These are phyloP conservation scores for Papilionanthe hybrid DNA, from an alignment of 116 monocot species.

Conservation along the genomic window DNA sequence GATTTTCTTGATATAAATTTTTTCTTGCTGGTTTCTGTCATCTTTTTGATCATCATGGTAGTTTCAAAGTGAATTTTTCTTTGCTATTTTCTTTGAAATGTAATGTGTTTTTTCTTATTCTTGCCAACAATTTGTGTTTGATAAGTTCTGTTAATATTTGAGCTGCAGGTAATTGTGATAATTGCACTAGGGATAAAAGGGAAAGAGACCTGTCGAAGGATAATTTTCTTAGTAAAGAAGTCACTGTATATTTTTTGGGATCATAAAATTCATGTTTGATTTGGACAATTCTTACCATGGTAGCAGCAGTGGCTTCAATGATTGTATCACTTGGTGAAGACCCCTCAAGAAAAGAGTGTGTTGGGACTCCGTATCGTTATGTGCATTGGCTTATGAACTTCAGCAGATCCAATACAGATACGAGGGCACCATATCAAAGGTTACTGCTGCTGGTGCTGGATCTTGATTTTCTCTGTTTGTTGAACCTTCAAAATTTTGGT, in stretches of 20 bases:
- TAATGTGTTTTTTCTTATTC: not conserved
- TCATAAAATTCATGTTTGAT: too few species aligned
- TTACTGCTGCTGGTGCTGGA: too few species aligned
- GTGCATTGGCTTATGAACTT: conserved; percentile 89
- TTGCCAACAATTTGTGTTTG: not conserved
- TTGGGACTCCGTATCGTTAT: conserved; percentile 68
- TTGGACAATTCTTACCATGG: too few species aligned
- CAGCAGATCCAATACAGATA: conserved; percentile 48
- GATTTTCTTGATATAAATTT: not conserved
- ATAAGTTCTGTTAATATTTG: conserved; percentile 6
- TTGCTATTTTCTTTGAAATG: not conserved
- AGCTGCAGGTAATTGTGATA: conserved; percentile 87
- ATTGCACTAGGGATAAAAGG: conserved; percentile 52
- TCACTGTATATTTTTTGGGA: too few species aligned
- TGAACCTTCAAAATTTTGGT: too few species aligned
- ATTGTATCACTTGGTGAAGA: conserved; percentile 71
- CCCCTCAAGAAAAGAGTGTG: conserved; percentile 67
- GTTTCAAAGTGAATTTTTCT: not conserved
- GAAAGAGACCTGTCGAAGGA: conserved; percentile 83
- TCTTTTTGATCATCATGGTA: not conserved
- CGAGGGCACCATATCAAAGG: conserved; percentile 42
- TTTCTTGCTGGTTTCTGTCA: not conserved
- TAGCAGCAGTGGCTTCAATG: conserved; percentile 57
- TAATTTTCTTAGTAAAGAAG: too few species aligned
- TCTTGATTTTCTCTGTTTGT: too few species aligned